phyloP scores from a whole-genome alignment of 2,329 filamentous ascomycete species.

The Fusarium sp. region DNA sequence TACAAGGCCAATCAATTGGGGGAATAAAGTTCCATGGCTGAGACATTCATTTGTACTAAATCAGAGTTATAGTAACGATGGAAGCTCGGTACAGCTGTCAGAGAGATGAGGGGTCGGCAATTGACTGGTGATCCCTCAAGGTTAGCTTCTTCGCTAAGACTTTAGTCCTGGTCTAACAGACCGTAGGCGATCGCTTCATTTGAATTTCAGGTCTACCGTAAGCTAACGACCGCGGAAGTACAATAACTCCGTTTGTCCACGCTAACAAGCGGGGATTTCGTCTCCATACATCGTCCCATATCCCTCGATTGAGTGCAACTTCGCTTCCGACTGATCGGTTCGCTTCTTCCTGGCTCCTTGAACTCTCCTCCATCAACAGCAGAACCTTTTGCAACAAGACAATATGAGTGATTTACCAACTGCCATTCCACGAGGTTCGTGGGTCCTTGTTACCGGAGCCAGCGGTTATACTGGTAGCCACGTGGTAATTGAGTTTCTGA shows the following conservation, averaged over 20 bases:
- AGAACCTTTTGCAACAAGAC: not conserved
- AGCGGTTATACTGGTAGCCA: slow-evolving; percentile 39
- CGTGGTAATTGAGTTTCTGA: slow-evolving; percentile 35
- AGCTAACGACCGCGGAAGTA: slow-evolving; percentile 9
- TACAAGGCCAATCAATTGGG: not conserved
- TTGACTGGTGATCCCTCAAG: not conserved
- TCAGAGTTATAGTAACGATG: too few relatives aligned
- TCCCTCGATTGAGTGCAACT: not conserved
- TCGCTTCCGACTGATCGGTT: too few relatives aligned
- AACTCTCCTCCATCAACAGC: rapidly evolving
- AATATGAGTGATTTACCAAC: slow-evolving; percentile 19
- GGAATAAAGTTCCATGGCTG: not conserved
- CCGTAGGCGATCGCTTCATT: slow-evolving; percentile 3
- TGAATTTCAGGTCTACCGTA: slow-evolving; percentile 20
- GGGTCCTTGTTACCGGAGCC: slow-evolving; percentile 39
- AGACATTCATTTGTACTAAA: too few relatives aligned
- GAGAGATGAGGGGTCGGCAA: not conserved
- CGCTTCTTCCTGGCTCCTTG: rapidly evolving
- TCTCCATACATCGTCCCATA: slow-evolving; percentile 1
- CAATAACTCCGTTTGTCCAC: not conserved
- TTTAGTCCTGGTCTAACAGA: slow-evolving; percentile 10
- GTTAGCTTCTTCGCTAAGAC: not conserved
- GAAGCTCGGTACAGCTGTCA: not conserved
- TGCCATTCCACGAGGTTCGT: slow-evolving; percentile 35
- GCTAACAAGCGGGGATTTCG: not conserved